Conservation (phyloP, 495 filamentous ascomycete species). For the Chaetomidium leptoderma region DNA sequence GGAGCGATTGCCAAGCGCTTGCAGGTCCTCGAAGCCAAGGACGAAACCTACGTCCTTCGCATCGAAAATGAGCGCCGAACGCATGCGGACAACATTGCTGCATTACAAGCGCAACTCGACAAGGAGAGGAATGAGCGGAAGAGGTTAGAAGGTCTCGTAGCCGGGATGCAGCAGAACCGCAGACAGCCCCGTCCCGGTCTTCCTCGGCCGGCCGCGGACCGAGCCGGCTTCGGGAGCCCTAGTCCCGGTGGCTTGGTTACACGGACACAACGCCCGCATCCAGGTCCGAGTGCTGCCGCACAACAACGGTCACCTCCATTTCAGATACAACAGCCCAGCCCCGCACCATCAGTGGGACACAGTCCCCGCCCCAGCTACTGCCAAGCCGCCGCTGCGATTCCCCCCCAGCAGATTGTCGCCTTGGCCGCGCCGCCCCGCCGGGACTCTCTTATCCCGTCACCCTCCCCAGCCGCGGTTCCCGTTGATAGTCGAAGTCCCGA, state of each 20-base stretch:
- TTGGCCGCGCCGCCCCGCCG: conserved; percentile 6
- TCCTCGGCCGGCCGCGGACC: conserved; percentile 14
- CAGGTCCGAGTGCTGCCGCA: not conserved
- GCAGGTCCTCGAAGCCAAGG: conserved; percentile 30
- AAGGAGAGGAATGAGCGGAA: conserved; percentile 27
- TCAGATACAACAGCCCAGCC: not conserved
- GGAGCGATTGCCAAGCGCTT: conserved; percentile 27
- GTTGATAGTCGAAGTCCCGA: conserved; percentile 19
- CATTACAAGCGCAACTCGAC: conserved; percentile 27
- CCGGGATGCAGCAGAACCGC: conserved; percentile 19
- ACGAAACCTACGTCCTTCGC: conserved; percentile 34
- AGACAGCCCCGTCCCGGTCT: conserved; percentile 13
- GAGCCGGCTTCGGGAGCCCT: conserved; percentile 1
- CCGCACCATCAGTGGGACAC: conserved; percentile 9
- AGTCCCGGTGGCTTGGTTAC: conserved; percentile 19
- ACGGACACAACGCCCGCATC: conserved; percentile 18
- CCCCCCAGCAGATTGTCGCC: not conserved
- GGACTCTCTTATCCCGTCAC: conserved; percentile 17
- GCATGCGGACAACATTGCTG: conserved; percentile 21
- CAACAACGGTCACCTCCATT: conserved; percentile 1
- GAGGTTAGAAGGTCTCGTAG: conserved; percentile 15
- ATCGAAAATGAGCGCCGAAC: conserved; percentile 27
- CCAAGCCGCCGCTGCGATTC: conserved; percentile 12
- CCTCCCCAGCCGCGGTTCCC: conserved; percentile 7
- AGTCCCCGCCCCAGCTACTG: conserved; percentile 24